Evolutionary conservation across 106 monocot genomes (phyloP), one percentile per base, ranked within the genome.

Genomic region (Phalaenopsis equestris): DNA sequence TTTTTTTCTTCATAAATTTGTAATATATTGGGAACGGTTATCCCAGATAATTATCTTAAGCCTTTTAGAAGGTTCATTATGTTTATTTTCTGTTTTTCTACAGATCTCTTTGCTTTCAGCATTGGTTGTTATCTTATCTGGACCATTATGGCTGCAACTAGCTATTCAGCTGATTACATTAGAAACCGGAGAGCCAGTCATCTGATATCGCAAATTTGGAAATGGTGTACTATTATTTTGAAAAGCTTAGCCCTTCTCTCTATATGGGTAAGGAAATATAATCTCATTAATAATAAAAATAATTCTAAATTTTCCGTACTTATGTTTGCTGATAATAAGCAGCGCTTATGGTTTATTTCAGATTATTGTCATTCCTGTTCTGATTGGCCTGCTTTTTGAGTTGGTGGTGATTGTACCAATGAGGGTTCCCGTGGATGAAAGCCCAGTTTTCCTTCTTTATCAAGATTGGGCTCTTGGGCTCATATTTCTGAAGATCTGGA

Each of bases 401-500:
- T 79, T 99, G 55, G 84, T 99, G 73, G 89, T 99, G 30, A 86
- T 99, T 78, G 99, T 99, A 14, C 99, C 99, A 3, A 90, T 95
- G 91, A 92, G 99, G 67, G 99, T 99, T 2, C 99, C 99, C 21
- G 91, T 99, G 58, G 95, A 95, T 84, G 91, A 99, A 77, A 95
- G 95, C 79, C 99, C 99, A 11, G 91, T 99, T 72, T 99, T 99
- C 75, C 93, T 99, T 19, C 72, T 99, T 49, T 99, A 99, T 80
- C 99, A 99, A 81, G 99, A 99, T 81, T 99, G 99, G 99, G 99
- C 95, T 74, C 80, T 99, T 55, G 99, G 99, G 12, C 76, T 99
- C 8, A 90, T 99, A 79, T 95, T 95, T 83, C 88, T 99, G 4
- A 99, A 99, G 82, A 92, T 95, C 55, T 99, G 99, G 99, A 99